Evolutionary conservation across 1,284 basidiomycete species (phyloP), one percentile per base, ranked within the genome.

Genomic region (Heterobasidion occidentale): DNA sequence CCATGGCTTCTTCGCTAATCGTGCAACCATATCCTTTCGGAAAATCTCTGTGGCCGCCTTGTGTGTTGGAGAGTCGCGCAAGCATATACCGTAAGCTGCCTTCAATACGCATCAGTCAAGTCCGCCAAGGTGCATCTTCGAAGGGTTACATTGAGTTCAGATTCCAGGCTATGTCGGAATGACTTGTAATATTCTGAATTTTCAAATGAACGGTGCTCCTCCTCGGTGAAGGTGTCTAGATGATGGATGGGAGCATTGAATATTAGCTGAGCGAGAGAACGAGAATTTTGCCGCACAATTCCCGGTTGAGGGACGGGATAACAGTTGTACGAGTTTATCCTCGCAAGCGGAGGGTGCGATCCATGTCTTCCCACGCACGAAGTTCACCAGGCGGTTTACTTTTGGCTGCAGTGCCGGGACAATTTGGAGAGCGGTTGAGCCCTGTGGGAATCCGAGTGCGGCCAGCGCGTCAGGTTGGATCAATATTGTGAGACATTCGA

Each of bases 401-500:
- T 72, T 73, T 1, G 78, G 74, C 60, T 84, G 82, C 9, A 86
- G 67, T 2, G 81, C 74, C 0, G 84, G 75, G 0, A 86, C 78
- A 11, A 85, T 77, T 62, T 87, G 85, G 20, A 86, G 75, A 1
- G 79, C 81, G n/a, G 81, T 81, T 1, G 83, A 84, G 1, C 84
- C 83, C 82, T 83, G 53, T 42, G 38, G 8, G 8, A n/a, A 27
- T 3, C 4, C 38, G 38, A 42, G n/a, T 27, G 27, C 27, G 27
- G 27, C 27, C 27, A 27, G 27, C 27, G 27, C 27, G 27, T 42
- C n/a, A 42, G 8, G 12, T 6, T 17, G 8, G 8, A 33, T 52
- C 14, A 19, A 19, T 12, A n/a, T 33, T 14, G 19, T 9, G 33
- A 45, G 34, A 53, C 7, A 6, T 27, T 27, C 27, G 46, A 46